These are phyloP conservation scores for Plasmodium gonderi DNA, from an alignment of 169 alveolate genomes.

Conservation along the genomic window DNA sequence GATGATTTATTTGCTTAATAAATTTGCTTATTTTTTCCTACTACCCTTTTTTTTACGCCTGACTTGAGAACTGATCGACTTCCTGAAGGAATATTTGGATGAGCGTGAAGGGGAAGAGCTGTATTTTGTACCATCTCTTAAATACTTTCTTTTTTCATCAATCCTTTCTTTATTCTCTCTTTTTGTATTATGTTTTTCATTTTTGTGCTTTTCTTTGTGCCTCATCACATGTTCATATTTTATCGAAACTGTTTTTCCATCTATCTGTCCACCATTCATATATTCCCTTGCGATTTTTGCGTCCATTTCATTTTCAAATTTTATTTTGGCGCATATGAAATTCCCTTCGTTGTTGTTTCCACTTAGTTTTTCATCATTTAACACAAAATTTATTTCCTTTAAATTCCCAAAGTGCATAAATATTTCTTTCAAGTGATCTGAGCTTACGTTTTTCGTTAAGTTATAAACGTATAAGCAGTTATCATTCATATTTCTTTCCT, in stretches of 20 bases:
- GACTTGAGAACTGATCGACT: neutral
- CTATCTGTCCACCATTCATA: conserved; percentile 66
- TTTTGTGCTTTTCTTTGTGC: conserved; percentile 9
- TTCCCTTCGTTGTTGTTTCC: neutral
- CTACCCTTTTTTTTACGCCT: conserved; percentile 6
- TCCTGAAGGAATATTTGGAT: conserved; percentile 3
- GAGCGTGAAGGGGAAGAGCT: conserved; percentile 6
- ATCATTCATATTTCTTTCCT: conserved; percentile 14
- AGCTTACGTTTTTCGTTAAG: conserved; percentile 41
- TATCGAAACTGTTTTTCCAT: conserved; percentile 52
- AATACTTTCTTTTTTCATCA: neutral
- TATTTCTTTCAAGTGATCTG: conserved; percentile 48
- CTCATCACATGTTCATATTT: conserved; percentile 26
- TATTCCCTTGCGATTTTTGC: conserved; percentile 40
- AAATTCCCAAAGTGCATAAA: conserved; percentile 53
- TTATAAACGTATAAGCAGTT: conserved; percentile 18
- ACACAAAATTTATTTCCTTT: conserved; percentile 9
- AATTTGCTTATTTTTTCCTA: neutral
- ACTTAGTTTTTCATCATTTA: conserved; percentile 19
- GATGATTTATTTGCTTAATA: neutral
- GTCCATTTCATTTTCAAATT: conserved; percentile 33
- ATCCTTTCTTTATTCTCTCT: neutral
- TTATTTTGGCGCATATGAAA: conserved; percentile 14
- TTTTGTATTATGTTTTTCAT: neutral
- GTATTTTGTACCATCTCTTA: neutral